Conservation (phyloP, 2,329 filamentous ascomycete species). For the Exophiala spinifera region DNA sequence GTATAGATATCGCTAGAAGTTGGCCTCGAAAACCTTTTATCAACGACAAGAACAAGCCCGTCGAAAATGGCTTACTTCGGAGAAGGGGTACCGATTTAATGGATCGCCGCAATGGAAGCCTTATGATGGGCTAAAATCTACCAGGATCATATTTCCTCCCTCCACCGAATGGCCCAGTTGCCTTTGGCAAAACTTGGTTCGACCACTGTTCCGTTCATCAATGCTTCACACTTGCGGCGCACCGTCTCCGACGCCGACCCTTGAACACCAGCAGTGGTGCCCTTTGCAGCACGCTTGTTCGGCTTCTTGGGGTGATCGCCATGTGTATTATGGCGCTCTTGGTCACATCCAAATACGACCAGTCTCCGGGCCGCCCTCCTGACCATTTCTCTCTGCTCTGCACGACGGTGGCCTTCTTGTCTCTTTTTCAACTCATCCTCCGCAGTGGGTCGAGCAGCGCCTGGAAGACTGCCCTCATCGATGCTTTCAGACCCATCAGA, state of each 20-base stretch:
- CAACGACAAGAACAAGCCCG: constrained; percentile 33
- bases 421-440: constrained; percentile 16
- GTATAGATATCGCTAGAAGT: constrained; percentile 83
- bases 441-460: constrained; percentile 45
- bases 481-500: constrained; percentile 57
- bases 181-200: constrained; percentile 62
- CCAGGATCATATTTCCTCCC: not conserved
- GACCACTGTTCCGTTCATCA: constrained; percentile 58
- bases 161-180: constrained; percentile 52
- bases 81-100: constrained; percentile 27
- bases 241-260: not conserved
- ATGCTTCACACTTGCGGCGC: constrained; percentile 54
- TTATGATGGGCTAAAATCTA: constrained; percentile 22
- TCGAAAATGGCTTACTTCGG: constrained; percentile 26
- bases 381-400: constrained; percentile 25
- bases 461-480: constrained; percentile 54
- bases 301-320: not conserved
- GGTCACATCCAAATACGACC: constrained; percentile 21
- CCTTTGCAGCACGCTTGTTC: not conserved
- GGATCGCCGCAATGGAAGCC: constrained; percentile 30
- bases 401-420: constrained; percentile 22
- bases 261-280: not conserved
- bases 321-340: not conserved
- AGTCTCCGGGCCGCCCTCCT: constrained; percentile 23
- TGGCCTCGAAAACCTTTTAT: constrained; percentile 74